A percentile compares a stretch with the other conserved stretches of the same genome.
phyloP scores from a whole-genome alignment of 1,284 basidiomycete genomes.

The Cryptococcus floricola region DNA sequence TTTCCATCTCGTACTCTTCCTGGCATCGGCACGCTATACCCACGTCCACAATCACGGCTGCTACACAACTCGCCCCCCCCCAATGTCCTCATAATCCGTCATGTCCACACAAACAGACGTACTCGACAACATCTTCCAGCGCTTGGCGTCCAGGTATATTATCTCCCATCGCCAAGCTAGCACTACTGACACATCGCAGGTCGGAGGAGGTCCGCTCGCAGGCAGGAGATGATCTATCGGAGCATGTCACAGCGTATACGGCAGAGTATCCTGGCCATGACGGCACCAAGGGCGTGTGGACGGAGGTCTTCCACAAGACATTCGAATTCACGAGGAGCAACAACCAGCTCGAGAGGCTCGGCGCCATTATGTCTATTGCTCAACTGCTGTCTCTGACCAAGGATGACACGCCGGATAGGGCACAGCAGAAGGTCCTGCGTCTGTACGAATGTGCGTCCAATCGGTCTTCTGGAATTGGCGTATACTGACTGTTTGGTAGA shows the following conservation, averaged over 20 bases:
- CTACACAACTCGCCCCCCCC: not conserved
- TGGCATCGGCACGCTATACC: not conserved
- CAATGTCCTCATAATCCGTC: conserved; percentile 12
- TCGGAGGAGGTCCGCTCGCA: conserved; percentile 26
- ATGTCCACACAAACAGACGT: conserved; percentile 43
- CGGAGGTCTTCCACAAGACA: conserved; percentile 52
- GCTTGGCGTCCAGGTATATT: conserved; percentile 36
- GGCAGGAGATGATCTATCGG: conserved; percentile 35
- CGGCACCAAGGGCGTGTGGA: conserved; percentile 44
- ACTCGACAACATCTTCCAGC: conserved; percentile 42
- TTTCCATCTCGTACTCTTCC: too few relatives aligned
- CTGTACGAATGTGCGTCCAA: conserved; percentile 44
- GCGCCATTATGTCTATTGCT: conserved; percentile 52
- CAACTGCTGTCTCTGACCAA: conserved; percentile 40
- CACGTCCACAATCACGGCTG: not conserved
- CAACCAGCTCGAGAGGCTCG: conserved; percentile 50
- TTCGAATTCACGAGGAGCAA: conserved; percentile 53
- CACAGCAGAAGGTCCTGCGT: conserved; percentile 42
- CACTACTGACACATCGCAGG: conserved; percentile 8
- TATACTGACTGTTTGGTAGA: conserved; percentile 21
- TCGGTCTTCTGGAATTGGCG: not conserved
- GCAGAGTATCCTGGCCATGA: conserved; percentile 47
- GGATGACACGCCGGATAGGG: conserved; percentile 45
- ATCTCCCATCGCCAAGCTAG: not conserved
- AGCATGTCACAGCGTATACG: conserved; percentile 37